These are phyloP conservation scores for Exophiala xenobiotica DNA, from an alignment of 2,329 filamentous ascomycete genomes.

Conservation along the genomic window DNA sequence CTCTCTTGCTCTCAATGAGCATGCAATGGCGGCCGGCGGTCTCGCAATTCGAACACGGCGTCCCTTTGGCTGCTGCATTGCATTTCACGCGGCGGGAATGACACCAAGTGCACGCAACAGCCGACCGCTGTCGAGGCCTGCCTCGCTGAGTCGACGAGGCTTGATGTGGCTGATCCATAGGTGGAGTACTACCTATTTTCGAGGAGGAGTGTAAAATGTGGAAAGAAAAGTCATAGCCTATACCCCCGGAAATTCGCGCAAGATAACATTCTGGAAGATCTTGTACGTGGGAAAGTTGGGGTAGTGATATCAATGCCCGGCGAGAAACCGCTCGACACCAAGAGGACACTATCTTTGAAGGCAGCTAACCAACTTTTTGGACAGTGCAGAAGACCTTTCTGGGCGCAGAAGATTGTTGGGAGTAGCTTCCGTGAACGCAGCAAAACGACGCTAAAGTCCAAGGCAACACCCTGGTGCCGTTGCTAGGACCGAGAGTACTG, in stretches of 20 bases:
- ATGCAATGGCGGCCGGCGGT: slow-evolving; percentile 25
- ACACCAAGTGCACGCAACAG: slow-evolving; percentile 32
- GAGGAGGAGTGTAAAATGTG: not conserved
- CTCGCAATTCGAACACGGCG: slow-evolving; percentile 32
- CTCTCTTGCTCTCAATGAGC: slow-evolving; percentile 31
- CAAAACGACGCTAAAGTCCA: no score
- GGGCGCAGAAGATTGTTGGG: no score
- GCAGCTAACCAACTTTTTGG: no score
- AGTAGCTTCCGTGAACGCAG: no score
- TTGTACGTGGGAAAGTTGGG: slow-evolving; percentile 11
- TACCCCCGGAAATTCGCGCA: slow-evolving; percentile 13
- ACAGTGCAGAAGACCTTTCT: no score
- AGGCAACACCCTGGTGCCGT: no score
- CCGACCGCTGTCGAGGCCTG: slow-evolving; percentile 21
- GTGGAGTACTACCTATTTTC: slow-evolving; percentile 13
- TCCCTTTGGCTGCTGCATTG: slow-evolving; percentile 27
- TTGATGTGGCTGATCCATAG: slow-evolving; percentile 20
- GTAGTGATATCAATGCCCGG: no score
- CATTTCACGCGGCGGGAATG: slow-evolving; percentile 32
- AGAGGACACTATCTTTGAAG: no score
- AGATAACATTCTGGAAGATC: slow-evolving; percentile 7
- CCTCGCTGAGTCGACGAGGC: slow-evolving; percentile 20
- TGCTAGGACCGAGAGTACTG: no score
- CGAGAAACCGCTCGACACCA: no score
- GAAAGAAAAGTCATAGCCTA: slow-evolving; percentile 21